These are phyloP conservation scores for Arthromyces matolae DNA, from an alignment of 768 basidiomycete species.

Conservation along the genomic window DNA sequence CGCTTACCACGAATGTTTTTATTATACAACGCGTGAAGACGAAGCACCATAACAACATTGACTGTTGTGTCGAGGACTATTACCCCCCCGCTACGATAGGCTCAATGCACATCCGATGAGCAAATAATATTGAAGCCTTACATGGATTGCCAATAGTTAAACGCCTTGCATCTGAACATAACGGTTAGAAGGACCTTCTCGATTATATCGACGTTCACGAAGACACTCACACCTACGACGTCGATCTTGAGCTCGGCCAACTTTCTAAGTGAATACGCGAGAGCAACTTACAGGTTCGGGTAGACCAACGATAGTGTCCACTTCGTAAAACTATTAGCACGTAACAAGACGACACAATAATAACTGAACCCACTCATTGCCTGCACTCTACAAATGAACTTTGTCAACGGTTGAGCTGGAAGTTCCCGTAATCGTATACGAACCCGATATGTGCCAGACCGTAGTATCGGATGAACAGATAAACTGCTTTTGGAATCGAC, in stretches of 20 bases:
- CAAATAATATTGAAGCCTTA: background rate
- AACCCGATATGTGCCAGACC: slow-evolving; percentile 3
- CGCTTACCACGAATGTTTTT: background rate
- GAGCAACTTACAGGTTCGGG: background rate
- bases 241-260: no score
- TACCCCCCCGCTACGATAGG: background rate
- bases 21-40: slow-evolving; percentile 7
- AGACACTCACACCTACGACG: background rate
- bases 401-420: background rate
- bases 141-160: background rate
- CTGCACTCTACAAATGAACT: background rate
- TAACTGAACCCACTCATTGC: background rate
- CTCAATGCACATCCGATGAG: background rate
- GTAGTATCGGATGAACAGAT: slow-evolving; percentile 10
- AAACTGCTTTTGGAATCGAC: slow-evolving; percentile 9
- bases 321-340: background rate
- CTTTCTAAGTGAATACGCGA: background rate
- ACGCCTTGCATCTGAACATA: background rate
- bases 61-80: slow-evolving; percentile 4
- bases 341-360: background rate
- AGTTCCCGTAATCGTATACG: background rate
- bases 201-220: no score
- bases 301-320: slow-evolving; percentile 1
- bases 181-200: background rate
- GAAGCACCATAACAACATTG: slow-evolving; percentile 7